Evolutionary conservation across 768 basidiomycete genomes (phyloP), one percentile per base, ranked within the genome.

Genomic region (Boletellus ananiceps): DNA sequence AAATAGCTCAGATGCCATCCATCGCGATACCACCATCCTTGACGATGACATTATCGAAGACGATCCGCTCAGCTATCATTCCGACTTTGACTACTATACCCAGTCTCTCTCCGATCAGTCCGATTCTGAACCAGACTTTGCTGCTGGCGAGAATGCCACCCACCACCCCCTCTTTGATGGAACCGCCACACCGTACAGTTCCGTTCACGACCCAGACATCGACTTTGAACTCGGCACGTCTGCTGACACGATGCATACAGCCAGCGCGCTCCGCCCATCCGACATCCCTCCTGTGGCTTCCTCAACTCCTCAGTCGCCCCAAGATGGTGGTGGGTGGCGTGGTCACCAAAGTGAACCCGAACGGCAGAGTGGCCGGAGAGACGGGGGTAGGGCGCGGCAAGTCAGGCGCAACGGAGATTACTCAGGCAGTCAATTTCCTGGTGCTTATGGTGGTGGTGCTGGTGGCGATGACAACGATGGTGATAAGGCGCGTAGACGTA

Each of bases 211-310:
- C 47, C 51, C 59, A 7, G 56, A 44, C 19, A 58, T 67, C 18
- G 61, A 59, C 21, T 66, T 72, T 39, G 62, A 74, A 51, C 70
- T 76, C n/a, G 70, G 73, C n/a, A 73, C 74, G 13, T 75, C 78
- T 27, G 68, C 67, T 23, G 76, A 69, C 35, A 56, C 61, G 0
- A 67, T 67, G 65, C 61, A 41, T 23, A 50, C 29, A 38, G 12
- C 38, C 11, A 47, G 38, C 31, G 27, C 33, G 0, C 48, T 50
- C 27, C 40, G 34, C 13, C 54, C 34, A 27, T 18, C 35, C 9
- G 23, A 33, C 37, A 9, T 37, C 21, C 49, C 12, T 23, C 4
- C 16, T 36, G 33, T 40, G 14, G 31, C 36, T 16, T 49, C 55
- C 2, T 41, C 50, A 21, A 47, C 18, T n/a, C 34, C 39, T 6